Evolutionary conservation across 2,329 filamentous ascomycete species (phyloP).

Genomic region (Arthrobotrys musiformis): DNA sequence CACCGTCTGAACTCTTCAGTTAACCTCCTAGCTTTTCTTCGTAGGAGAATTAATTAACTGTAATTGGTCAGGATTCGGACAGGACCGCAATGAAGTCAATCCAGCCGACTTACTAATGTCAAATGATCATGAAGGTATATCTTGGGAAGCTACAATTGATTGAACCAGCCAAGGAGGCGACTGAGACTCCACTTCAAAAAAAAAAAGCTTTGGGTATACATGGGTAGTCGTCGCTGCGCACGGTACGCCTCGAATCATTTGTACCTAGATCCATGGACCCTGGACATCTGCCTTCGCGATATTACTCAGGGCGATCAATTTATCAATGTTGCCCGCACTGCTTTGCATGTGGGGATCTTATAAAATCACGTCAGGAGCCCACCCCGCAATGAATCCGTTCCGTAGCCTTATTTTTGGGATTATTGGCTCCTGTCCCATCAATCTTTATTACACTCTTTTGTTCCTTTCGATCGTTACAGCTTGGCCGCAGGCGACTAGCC

Average conservation of each 20-base stretch:
- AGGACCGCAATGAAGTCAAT: conserved; percentile 3
- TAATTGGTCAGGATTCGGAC: conserved; percentile 7
- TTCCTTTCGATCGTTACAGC: not conserved
- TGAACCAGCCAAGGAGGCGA: conserved; percentile 15
- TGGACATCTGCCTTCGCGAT: not conserved
- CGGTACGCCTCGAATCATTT: not conserved
- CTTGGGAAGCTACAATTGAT: not conserved
- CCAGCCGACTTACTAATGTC: not conserved
- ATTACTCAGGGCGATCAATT: not conserved
- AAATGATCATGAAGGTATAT: not conserved
- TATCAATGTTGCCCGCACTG: not conserved
- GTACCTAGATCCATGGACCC: not conserved
- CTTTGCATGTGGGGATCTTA: not conserved
- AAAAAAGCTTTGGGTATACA: not conserved
- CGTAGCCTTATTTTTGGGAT: not conserved
- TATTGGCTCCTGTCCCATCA: too few species aligned
- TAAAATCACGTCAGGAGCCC: not conserved
- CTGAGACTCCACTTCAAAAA: not conserved
- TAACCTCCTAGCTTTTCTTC: not conserved
- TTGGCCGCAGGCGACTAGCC: conserved; percentile 14
- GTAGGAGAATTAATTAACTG: too few species aligned
- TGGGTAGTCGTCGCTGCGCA: not conserved
- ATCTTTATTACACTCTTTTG: not conserved
- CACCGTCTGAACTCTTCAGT: conserved; percentile 19
- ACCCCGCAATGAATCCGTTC: not conserved